Evolutionary conservation across 331 rosid genomes (phyloP).

Genomic region (Acacia concinna): DNA sequence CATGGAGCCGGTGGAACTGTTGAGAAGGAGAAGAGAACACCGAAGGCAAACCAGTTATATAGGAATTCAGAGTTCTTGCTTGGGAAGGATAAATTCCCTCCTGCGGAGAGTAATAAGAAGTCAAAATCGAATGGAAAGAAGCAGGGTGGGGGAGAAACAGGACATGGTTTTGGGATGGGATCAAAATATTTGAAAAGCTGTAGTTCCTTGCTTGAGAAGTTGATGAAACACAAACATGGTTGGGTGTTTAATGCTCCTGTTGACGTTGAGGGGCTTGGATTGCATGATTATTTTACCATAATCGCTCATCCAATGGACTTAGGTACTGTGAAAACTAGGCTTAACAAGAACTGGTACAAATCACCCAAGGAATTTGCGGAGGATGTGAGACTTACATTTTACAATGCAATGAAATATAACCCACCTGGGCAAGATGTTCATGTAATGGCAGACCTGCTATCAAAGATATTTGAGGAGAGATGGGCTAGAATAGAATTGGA

Average conservation of each 20-base stretch:
- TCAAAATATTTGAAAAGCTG: slow-evolving; percentile 78
- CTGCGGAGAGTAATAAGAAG: slow-evolving; percentile 85
- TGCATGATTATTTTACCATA: slow-evolving; percentile 79
- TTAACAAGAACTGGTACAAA: slow-evolving; percentile 88
- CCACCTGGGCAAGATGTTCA: slow-evolving; percentile 91
- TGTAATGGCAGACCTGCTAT: slow-evolving; percentile 85
- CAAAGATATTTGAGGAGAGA: slow-evolving; percentile 71
- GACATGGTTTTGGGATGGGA: slow-evolving; percentile 53
- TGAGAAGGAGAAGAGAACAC: slow-evolving; percentile 96
- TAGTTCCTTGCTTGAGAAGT: slow-evolving; percentile 83
- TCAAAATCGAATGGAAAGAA: slow-evolving; percentile 72
- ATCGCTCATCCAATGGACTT: slow-evolving; percentile 88
- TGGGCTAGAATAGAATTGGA: slow-evolving; percentile 85
- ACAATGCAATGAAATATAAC: slow-evolving; percentile 88
- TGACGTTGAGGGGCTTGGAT: slow-evolving; percentile 70
- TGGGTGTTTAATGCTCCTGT: slow-evolving; percentile 95
- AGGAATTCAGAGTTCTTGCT: slow-evolving; percentile 82
- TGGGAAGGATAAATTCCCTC: slow-evolving; percentile 89
- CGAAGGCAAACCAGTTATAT: slow-evolving; percentile 93
- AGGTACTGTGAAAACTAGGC: slow-evolving; percentile 83
- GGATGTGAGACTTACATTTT: slow-evolving; percentile 96
- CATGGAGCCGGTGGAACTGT: slow-evolving; percentile 61
- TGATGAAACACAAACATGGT: slow-evolving; percentile 89
- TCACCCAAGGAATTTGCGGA: slow-evolving; percentile 96
- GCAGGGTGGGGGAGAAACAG: slow-evolving; percentile 57